These are phyloP conservation scores for Apiospora kogelbergensis DNA, from an alignment of 2,329 filamentous ascomycete genomes.

Conservation along the genomic window DNA sequence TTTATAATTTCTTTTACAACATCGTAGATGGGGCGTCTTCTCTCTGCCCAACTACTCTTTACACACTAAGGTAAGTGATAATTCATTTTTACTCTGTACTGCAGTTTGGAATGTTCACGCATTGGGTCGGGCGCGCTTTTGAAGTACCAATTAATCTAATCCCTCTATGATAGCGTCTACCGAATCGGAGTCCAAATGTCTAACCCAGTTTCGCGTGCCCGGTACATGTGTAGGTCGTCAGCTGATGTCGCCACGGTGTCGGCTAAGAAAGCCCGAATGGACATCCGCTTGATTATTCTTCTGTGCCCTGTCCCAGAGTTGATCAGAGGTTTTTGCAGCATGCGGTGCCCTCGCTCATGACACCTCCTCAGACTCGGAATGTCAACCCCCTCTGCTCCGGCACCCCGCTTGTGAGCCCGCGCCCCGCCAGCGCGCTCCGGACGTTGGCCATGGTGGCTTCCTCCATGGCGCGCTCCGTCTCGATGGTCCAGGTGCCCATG, in stretches of 20 bases:
- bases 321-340: no score
- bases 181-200: not conserved
- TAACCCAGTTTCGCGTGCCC: not conserved
- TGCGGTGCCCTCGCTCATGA: no score
- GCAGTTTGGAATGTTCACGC: not conserved
- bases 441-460: constrained; percentile 74
- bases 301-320: no score
- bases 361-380: no score
- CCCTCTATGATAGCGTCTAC: not conserved
- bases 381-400: constrained; percentile 59
- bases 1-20: not conserved
- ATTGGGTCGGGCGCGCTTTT: not conserved
- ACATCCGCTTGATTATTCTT: not conserved
- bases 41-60: not conserved
- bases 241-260: no score
- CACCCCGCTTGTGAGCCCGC: constrained; percentile 67
- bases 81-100: not conserved
- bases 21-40: not conserved
- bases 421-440: constrained; percentile 58
- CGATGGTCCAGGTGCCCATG: constrained; percentile 81
- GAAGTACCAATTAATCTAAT: not conserved
- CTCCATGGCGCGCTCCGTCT: constrained; percentile 68
- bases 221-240: not conserved
- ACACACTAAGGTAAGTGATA: not conserved
- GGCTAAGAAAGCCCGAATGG: not conserved